A percentile compares a stretch with the other conserved stretches of the same genome.
phyloP scores from a whole-genome alignment of 768 basidiomycete genomes.

The Podaxis mareebaensis region DNA sequence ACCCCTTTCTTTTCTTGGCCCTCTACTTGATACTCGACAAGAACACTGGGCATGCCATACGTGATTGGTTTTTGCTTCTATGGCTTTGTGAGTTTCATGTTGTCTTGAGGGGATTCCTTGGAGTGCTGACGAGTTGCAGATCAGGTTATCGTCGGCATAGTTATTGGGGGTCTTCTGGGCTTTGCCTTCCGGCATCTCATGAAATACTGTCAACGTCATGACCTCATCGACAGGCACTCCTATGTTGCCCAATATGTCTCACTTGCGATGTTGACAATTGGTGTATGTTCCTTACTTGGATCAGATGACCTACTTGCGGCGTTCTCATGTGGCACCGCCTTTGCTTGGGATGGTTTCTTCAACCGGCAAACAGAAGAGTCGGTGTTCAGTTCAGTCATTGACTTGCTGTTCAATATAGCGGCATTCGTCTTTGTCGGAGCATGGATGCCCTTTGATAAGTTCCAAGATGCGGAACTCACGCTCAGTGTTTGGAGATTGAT shows the following conservation, averaged over 20 bases:
- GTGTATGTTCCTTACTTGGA: constrained; percentile 81
- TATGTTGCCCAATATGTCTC: constrained; percentile 92
- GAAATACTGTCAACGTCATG: constrained; percentile 86
- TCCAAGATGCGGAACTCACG: constrained; percentile 63
- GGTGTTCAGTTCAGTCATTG: constrained; percentile 94
- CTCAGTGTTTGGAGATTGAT: constrained; percentile 84
- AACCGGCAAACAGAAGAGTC: constrained; percentile 93
- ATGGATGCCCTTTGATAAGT: constrained; percentile 92
- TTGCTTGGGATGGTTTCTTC: constrained; percentile 96
- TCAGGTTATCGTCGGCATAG: constrained; percentile 72
- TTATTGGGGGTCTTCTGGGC: constrained; percentile 77
- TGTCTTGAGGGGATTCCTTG: constrained; percentile 3
- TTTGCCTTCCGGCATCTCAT: constrained; percentile 84
- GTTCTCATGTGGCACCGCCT: constrained; percentile 93
- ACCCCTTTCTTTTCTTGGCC: constrained; percentile 90
- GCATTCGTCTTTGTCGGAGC: constrained; percentile 96
- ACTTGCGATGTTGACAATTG: constrained; percentile 81
- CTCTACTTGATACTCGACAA: constrained; percentile 83
- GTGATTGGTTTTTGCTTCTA: constrained; percentile 85
- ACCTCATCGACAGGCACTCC: constrained; percentile 91
- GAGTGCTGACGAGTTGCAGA: constrained; percentile 44
- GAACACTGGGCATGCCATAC: constrained; percentile 61
- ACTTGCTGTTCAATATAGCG: constrained; percentile 93
- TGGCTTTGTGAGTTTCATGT: constrained; percentile 72
- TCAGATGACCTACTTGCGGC: constrained; percentile 94